Base-by-base conservation (phyloP, 1,284 basidiomycete species). In the Ceratobasidium sp. region DNA sequence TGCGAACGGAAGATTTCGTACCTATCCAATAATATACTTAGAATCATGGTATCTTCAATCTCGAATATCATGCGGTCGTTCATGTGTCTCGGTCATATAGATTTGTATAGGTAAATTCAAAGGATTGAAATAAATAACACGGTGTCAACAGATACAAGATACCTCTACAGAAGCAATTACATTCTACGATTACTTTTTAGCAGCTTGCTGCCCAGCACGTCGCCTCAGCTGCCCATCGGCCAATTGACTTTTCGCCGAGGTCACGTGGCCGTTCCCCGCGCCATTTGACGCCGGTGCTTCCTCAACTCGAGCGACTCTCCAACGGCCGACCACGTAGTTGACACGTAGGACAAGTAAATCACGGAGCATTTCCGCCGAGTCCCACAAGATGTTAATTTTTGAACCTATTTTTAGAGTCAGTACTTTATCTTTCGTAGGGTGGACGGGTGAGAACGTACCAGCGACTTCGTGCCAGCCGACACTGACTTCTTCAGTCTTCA, bases 391-490 rank as follows among this genome's bases (percentile, higher is more conserved):
- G 76, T 93, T 91, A 77, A 98, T 87, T 83, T 98, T 98, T 85
- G 69, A 72, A n/a, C 69, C 69, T 72, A 51, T 22, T 8, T 19
- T 72, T 50, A 50, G 29, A 36, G 1, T 7, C 19, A 5, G 27
- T 24, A 19, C 9, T 19, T 2, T 31, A 27, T 17, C 14, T n/a
- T 41, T 1, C 19, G 1, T 36, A 29, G 51, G 19, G 15, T 62
- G n/a, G 7, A 9, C 41, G 17, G 31, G 19, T 41, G 19, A 22
- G 17, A n/a, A 54, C 66, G 93, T 95, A 47, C 96, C 96, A 0
- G 90, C 88, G 0, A 98, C 93, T 82, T 98, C 96, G 75, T 94
- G 90, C 96, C 96, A 98, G 78, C 92, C 89, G 24, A 98, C 92
- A 0, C 94, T 89, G 1, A 97, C 93, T 81, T 98, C 96, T 3